phyloP scores from a whole-genome alignment of 1,139 yeast genomes.

The Suhomyces anneliseae region DNA sequence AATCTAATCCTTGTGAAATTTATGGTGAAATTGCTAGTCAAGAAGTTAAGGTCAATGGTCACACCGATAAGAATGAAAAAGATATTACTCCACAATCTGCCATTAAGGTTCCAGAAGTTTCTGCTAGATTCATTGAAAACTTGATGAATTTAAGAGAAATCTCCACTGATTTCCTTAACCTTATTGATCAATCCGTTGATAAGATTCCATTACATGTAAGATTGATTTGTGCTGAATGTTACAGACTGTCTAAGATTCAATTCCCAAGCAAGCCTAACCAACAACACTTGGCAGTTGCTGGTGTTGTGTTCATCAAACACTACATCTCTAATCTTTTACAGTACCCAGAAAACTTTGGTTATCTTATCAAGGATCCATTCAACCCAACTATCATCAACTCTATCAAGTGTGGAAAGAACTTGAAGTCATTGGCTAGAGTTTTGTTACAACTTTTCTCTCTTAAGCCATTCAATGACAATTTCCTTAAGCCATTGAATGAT shows the following conservation, averaged over 20 bases:
- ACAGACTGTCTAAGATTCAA: slow-evolving; percentile 33
- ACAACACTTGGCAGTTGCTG: slow-evolving; percentile 64
- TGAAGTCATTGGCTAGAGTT: slow-evolving; percentile 59
- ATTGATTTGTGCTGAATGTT: slow-evolving; percentile 39
- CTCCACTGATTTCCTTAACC: slow-evolving; percentile 54
- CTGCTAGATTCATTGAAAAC: slow-evolving; percentile 67
- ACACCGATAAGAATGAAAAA: slow-evolving; percentile 26
- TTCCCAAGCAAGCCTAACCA: slow-evolving; percentile 55
- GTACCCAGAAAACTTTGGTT: slow-evolving; percentile 69
- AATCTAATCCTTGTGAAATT: slow-evolving; percentile 76
- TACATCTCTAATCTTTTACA: slow-evolving; percentile 65
- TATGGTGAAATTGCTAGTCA: slow-evolving; percentile 48
- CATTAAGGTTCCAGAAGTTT: slow-evolving; percentile 72
- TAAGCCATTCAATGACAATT: slow-evolving; percentile 70
- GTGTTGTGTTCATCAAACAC: slow-evolving; percentile 63
- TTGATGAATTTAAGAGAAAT: slow-evolving; percentile 74
- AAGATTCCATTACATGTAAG: slow-evolving; percentile 63
- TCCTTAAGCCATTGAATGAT: slow-evolving; percentile 78
- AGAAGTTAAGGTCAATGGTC: slow-evolving; percentile 49
- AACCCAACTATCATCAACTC: slow-evolving; percentile 28
- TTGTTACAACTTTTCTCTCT: slow-evolving; percentile 66
- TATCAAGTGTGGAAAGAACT: slow-evolving; percentile 43
- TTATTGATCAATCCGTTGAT: slow-evolving; percentile 40
- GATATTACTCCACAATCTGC: slow-evolving; percentile 62
- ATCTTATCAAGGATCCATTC: slow-evolving; percentile 28